A percentile compares a stretch with the other conserved stretches of the same genome.
phyloP scores from a whole-genome alignment of 176 grass and related monocot species.

The Phragmites australis region DNA sequence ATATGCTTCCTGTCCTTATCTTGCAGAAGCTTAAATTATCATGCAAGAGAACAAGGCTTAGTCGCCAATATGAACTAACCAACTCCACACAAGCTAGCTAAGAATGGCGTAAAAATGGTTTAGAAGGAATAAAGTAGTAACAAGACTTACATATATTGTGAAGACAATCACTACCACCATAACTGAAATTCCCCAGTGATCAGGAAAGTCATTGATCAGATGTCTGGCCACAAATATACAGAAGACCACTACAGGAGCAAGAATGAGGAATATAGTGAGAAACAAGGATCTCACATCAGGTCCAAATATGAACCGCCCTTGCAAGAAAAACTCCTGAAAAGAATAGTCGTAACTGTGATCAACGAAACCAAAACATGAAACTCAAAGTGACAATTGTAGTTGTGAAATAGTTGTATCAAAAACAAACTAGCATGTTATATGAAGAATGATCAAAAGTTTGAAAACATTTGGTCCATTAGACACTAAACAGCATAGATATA shows the following conservation, averaged over 20 bases:
- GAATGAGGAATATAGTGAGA: conserved; percentile 90
- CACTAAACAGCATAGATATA: conserved; percentile 1
- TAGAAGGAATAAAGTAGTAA: background rate
- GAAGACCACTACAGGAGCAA: conserved; percentile 79
- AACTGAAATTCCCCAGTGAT: conserved; percentile 78
- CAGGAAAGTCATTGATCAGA: conserved; percentile 85
- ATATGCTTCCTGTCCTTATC: background rate
- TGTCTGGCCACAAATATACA: conserved; percentile 93
- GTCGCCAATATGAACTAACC: background rate
- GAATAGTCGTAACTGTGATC: conserved; percentile 7
- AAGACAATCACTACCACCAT: conserved; percentile 82
- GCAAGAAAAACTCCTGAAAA: conserved; percentile 88
- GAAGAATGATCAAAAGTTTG: background rate
- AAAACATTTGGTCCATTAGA: background rate
- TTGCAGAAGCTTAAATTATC: background rate
- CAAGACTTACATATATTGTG: conserved; percentile 82
- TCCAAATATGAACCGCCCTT: conserved; percentile 97
- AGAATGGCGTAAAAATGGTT: background rate
- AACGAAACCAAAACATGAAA: conserved; percentile 6
- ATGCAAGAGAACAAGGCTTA: conserved; percentile 13
- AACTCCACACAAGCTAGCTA: conserved; percentile 2
- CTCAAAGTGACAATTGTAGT: background rate
- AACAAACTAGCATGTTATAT: background rate
- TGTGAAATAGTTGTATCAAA: background rate
- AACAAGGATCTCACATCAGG: conserved; percentile 95